A percentile compares a stretch with the other conserved stretches of the same genome.
Evolutionary conservation across 345 rosid species (phyloP).

Genomic region (Arabis alpina): DNA sequence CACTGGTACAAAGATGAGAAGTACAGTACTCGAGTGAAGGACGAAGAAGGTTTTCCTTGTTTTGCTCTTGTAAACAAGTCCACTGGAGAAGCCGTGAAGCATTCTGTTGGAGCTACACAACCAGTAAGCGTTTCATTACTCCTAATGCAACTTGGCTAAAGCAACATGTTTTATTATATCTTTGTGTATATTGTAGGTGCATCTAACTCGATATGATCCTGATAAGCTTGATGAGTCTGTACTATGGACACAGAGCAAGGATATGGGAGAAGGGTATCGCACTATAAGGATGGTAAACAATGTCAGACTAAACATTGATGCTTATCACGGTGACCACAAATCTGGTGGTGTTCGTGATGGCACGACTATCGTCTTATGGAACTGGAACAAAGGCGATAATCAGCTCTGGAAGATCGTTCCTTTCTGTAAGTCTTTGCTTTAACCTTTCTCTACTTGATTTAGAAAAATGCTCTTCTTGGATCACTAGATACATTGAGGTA

Average conservation of each 20-base stretch:
- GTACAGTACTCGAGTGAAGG: slow-evolving; percentile 79
- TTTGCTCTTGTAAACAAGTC: slow-evolving; percentile 88
- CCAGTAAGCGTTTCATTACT: slow-evolving; percentile 63
- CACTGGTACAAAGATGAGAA: slow-evolving; percentile 93
- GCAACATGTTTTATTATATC: too few species aligned
- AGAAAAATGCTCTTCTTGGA: neutral
- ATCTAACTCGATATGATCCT: slow-evolving; percentile 59
- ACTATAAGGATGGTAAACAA: slow-evolving; percentile 76
- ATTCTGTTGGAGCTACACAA: slow-evolving; percentile 69
- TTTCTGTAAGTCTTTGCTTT: slow-evolving; percentile 57
- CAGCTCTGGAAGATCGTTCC: slow-evolving; percentile 84
- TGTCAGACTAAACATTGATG: slow-evolving; percentile 70
- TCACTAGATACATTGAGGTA: slow-evolving; percentile 11
- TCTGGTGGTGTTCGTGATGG: slow-evolving; percentile 85
- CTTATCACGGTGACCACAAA: slow-evolving; percentile 69
- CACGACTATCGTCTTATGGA: slow-evolving; percentile 70
- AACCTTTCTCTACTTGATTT: slow-evolving; percentile 11
- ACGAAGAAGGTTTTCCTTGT: slow-evolving; percentile 75
- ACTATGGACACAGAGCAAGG: slow-evolving; percentile 74
- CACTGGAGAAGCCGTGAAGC: slow-evolving; percentile 86
- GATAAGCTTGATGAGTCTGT: slow-evolving; percentile 68
- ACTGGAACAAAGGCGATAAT: slow-evolving; percentile 86
- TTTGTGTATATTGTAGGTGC: slow-evolving; percentile 56
- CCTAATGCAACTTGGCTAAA: neutral
- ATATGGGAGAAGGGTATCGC: slow-evolving; percentile 43